Base-by-base conservation (phyloP, 2,329 filamentous ascomycete genomes). In the Cytospora chrysosperma region DNA sequence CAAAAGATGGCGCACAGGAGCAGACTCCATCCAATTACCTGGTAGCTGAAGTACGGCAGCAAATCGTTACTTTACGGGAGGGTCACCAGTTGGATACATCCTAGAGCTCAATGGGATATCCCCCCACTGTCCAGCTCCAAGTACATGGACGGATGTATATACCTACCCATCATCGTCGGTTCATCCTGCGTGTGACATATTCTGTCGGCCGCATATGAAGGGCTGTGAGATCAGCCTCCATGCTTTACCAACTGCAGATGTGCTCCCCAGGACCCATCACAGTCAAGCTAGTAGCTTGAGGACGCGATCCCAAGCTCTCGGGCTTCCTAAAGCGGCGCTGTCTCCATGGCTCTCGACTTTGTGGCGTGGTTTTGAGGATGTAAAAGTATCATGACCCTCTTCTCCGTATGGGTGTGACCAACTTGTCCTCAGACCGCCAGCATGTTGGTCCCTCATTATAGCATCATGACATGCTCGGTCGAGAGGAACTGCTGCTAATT, bases 361-460 rank as follows among this genome's bases (percentile, higher is more conserved):
- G 27, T 32, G 58, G 51, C 27, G 50, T 54, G 50, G 8, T 32
- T n/a, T 54, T 26, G 37, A 19, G 19, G 43, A 8, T 37, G 28
- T n/a, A 9, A 30, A 6, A 47, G 26, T 34, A 27, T 49, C 13
- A 47, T 9, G 34, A 32, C 34, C 24, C 26, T 60, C 27, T 30
- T 26, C n/a, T 19, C n/a, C 7, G n/a, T 24, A 10, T 28, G 27
- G 37, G 28, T 24, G 9, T 47, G 43, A 47, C 24, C 43, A 10
- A 47, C 7, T 13, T 15, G 24, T 30, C 28, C 13, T 15, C 43
- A 51, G 47, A 13, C 24, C n/a, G 27, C 15, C 26, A 43, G 47
- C 17, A 28, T 50, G 59, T 62, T 65, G 56, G 59, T 47, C 32
- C 17, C 50, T 56, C 32, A 2, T 47, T n/a, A 40, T 40, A 51